Evolutionary conservation across 257 asterid species (phyloP), one percentile per base, ranked within the genome.

Genomic region (Nicotiana attenuata): DNA sequence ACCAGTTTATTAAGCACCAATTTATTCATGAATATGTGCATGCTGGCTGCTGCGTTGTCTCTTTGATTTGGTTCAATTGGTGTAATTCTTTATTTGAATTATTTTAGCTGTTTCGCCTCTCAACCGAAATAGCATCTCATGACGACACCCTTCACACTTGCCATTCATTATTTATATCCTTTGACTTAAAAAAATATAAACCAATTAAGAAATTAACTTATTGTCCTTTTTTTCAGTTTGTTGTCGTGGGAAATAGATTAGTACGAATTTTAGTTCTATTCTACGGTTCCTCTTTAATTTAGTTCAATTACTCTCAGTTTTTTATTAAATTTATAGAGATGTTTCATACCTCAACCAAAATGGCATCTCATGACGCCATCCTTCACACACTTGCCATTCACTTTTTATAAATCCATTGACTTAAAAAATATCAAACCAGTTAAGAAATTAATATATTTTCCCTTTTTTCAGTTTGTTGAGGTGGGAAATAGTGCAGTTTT

Each of bases 351-450:
- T 22, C 38, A 73, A 47, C 61, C 59, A 47, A 73, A 73, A 47
- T 47, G 3, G 60, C 22, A 73, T 20, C 57, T 69, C 78, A 41
- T 73, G 79, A 73, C 79, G 79, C 79, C 41, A 50, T 50, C 28
- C 79, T 73, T 24, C 79, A 50, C 79, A 50, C 79, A 47, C 79
- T 73, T 7, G 41, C 13, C 63, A 75, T 75, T 75, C 60, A 47
- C 60, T 26, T 20, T 73, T 47, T 24, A 41, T 41, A 73, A 73
- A 47, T 73, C 38, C 56, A 3, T 47, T 24, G 24, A 24, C 63
- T 6, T 50, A 50, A 75, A 50, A 24, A 75, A 50, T 8, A 65
- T 61, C 19, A 4, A 60, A 61, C 67, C 67, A 22, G 24, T 24
- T 63, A 26, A 24, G 57, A 52, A 11, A 52, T 15, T 52, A 52